Evolutionary conservation across 75 land plant species (phyloP).

Genomic region (Pseudotsuga menziesii): DNA sequence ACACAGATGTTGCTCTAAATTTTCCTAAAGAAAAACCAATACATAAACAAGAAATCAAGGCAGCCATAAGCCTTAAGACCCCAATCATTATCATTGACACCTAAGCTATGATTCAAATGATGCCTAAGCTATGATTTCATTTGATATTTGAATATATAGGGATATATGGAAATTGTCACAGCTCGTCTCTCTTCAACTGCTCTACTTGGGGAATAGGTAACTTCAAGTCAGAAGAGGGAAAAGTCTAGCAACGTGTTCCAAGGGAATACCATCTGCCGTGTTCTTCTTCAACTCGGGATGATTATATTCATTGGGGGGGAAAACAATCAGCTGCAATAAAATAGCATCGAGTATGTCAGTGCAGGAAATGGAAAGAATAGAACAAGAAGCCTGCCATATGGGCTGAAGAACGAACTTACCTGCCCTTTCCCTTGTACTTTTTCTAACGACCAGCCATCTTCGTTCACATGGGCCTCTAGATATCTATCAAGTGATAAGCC

Average conservation of each 20-base stretch:
- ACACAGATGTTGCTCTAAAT: too few relatives aligned
- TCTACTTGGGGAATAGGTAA: neutral
- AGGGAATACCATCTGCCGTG: constrained; percentile 65
- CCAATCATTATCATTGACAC: too few relatives aligned
- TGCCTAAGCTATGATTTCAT: too few relatives aligned
- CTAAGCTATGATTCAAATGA: too few relatives aligned
- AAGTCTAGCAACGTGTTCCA: constrained; percentile 84
- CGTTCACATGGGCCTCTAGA: constrained; percentile 79
- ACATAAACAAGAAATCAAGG: too few relatives aligned
- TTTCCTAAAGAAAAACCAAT: too few relatives aligned
- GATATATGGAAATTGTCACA: too few relatives aligned
- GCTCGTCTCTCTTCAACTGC: neutral
- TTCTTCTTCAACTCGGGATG: constrained; percentile 86
- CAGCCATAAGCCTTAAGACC: too few relatives aligned
- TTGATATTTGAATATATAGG: too few relatives aligned
- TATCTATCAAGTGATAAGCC: constrained; percentile 89
- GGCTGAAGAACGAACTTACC: constrained; percentile 20
- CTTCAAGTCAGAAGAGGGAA: constrained; percentile 60
- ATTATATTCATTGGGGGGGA: constrained; percentile 81
- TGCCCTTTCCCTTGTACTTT: constrained; percentile 59
- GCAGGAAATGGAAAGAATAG: neutral
- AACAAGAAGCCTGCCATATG: neutral
- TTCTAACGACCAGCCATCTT: constrained; percentile 79
- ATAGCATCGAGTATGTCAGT: neutral
- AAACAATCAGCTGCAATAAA: constrained; percentile 43